Evolutionary conservation across 2,329 filamentous ascomycete genomes (phyloP), one percentile per base, ranked within the genome.

Genomic region (Pezicula radicicola): DNA sequence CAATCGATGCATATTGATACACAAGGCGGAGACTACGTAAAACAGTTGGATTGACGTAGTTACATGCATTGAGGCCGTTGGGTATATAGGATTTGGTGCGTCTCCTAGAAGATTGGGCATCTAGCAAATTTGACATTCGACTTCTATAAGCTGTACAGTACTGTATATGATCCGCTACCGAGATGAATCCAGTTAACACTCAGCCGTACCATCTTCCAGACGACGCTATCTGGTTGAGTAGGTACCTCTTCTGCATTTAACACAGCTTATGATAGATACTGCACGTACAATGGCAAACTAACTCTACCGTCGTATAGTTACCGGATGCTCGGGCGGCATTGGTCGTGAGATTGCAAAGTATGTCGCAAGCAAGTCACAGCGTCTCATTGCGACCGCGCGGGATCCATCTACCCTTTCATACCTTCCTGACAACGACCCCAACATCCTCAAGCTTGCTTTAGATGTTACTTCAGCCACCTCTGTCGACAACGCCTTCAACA

Each of bases 291-390:
- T 25, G 30, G 33, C 15, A 41, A 10, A 15, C 25, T 21, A 37
- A 51, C 49, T 60, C 37, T 16, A 35, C 40, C 37, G 21, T 7
- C 15, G n/a, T 16, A 36, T 12, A 77, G 74, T 77, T 18, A 77
- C 75, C 35, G 76, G 77, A 15, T 78, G 74, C 57, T 79, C 77
- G 0, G 72, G 69, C 0, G 76, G 77, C 12, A 75, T 79, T 7
- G 76, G 76, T 40, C 64, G 64, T 30, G 66, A 65, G 1, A 60
- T 79, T 18, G 71, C 71, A 12, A 60, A 58, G 18, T 61, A 69
- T 18, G 59, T 77, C 39, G 66, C 71, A 10, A 65, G 56, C 50
- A 68, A 73, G 37, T 63, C 70, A 1, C 67, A 75, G 27, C 70
- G 72, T 43, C 59, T 79, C 2, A 68, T 79, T 25, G 75, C 75